Conservation (phyloP, 352 stramenopile genomes). For the Peronospora destructor region DNA sequence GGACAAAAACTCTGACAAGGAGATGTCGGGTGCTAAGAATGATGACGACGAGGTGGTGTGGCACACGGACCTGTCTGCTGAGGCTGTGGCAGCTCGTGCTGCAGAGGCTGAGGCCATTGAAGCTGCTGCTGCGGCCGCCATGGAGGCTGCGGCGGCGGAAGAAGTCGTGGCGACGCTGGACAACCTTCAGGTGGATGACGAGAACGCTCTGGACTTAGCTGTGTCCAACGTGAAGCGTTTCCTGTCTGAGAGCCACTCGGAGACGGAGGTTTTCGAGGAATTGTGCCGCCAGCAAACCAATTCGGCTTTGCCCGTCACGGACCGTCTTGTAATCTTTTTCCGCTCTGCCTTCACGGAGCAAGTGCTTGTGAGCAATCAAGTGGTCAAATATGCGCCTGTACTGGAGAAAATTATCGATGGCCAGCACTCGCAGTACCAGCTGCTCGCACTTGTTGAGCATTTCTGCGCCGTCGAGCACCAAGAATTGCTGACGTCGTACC, state of each 20-base stretch:
- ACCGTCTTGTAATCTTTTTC: constrained; percentile 93
- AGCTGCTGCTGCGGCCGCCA: constrained; percentile 61
- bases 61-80: constrained; percentile 80
- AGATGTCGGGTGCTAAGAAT: constrained; percentile 58
- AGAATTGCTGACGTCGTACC: constrained; percentile 73
- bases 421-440: constrained; percentile 87
- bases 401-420: constrained; percentile 83
- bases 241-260: constrained; percentile 42
- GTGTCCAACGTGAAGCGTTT: constrained; percentile 62
- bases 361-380: constrained; percentile 90
- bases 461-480: constrained; percentile 89
- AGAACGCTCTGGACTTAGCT: constrained; percentile 74
- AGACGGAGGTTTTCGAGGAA: constrained; percentile 75
- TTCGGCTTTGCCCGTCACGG: constrained; percentile 84
- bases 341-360: constrained; percentile 81
- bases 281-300: constrained; percentile 92
- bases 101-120: constrained; percentile 79
- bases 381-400: constrained; percentile 78
- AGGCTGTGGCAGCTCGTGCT: constrained; percentile 73
- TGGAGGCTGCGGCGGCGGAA: constrained; percentile 47
- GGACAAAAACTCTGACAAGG: constrained; percentile 63
- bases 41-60: constrained; percentile 75
- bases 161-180: constrained; percentile 67
- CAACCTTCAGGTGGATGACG: constrained; percentile 77
- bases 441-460: constrained; percentile 88